Percentiles rank a stretch among this genome's conserved stretches.
phyloP scores from a whole-genome alignment of 352 stramenopile genomes.

The Globisporangium carolinianum region DNA sequence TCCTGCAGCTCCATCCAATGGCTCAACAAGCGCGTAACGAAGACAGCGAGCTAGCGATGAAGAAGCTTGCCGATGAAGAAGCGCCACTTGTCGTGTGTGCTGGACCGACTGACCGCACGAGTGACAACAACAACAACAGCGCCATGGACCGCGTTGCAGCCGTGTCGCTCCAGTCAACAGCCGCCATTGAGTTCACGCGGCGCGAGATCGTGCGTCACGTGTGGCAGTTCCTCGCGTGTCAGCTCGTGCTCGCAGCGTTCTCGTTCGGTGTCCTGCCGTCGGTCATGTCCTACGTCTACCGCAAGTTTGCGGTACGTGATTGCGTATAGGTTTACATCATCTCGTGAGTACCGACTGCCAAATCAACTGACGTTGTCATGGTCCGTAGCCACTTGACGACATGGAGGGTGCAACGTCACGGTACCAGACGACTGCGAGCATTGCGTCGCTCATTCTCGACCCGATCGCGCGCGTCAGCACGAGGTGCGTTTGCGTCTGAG shows the following conservation, averaged over 20 bases:
- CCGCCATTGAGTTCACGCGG: slow-evolving; percentile 11
- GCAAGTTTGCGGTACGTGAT: slow-evolving; percentile 52
- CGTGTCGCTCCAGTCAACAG: slow-evolving; percentile 6
- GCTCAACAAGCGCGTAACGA: slow-evolving; percentile 11
- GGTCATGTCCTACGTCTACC: slow-evolving; percentile 70
- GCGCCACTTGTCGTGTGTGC: slow-evolving; percentile 15
- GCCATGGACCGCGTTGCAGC: background rate
- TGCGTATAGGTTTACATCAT: too few species aligned
- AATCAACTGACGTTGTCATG: background rate
- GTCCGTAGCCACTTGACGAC: slow-evolving; percentile 22
- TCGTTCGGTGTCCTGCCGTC: slow-evolving; percentile 61
- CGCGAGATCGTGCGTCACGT: slow-evolving; percentile 26
- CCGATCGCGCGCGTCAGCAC: slow-evolving; percentile 36
- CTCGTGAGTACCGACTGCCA: too few species aligned
- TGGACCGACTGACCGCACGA: slow-evolving; percentile 1
- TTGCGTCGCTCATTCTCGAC: slow-evolving; percentile 47
- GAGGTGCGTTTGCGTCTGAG: slow-evolving; percentile 11
- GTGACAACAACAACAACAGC: slow-evolving; percentile 10
- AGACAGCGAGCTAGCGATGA: background rate
- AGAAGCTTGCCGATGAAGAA: slow-evolving; percentile 19
- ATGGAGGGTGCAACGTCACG: slow-evolving; percentile 30
- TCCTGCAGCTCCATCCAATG: slow-evolving; percentile 45
- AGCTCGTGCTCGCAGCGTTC: slow-evolving; percentile 49
- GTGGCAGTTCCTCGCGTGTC: slow-evolving; percentile 44
- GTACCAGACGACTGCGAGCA: slow-evolving; percentile 48